A percentile compares a stretch with the other conserved stretches of the same genome.
These are phyloP conservation scores for Anisodus acutangulus DNA, from an alignment of 257 asterid species.

Conservation along the genomic window DNA sequence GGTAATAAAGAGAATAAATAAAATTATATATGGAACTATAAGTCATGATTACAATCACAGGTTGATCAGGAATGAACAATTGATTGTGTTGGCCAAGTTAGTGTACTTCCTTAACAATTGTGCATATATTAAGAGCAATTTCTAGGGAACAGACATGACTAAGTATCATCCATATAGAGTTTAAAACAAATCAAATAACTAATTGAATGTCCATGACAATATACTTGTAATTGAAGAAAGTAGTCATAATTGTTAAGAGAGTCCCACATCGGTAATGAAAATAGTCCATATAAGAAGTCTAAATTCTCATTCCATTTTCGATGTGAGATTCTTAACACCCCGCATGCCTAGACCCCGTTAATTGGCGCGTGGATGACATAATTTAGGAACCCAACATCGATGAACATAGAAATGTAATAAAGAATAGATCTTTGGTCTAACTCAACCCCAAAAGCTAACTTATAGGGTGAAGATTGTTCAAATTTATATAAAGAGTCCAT, in stretches of 20 bases:
- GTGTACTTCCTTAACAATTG: neutral
- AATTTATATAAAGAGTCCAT: too few species aligned
- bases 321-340: too few species aligned
- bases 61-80: neutral
- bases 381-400: too few species aligned
- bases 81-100: neutral
- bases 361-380: too few species aligned
- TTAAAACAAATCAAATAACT: constrained; percentile 1
- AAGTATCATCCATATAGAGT: neutral
- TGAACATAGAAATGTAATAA: too few species aligned
- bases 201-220: constrained; percentile 5
- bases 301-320: too few species aligned
- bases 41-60: neutral
- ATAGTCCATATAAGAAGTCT: too few species aligned
- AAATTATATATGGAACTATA: neutral
- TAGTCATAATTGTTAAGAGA: neutral
- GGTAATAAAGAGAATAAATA: neutral
- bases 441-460: too few species aligned
- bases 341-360: too few species aligned
- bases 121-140: neutral
- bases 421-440: too few species aligned
- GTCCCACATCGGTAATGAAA: too few species aligned
- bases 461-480: too few species aligned
- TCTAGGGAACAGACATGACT: neutral
- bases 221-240: constrained; percentile 6